These are phyloP conservation scores for Trypanosoma brucei DNA, from an alignment of 208 protist genomes.

Conservation along the genomic window DNA sequence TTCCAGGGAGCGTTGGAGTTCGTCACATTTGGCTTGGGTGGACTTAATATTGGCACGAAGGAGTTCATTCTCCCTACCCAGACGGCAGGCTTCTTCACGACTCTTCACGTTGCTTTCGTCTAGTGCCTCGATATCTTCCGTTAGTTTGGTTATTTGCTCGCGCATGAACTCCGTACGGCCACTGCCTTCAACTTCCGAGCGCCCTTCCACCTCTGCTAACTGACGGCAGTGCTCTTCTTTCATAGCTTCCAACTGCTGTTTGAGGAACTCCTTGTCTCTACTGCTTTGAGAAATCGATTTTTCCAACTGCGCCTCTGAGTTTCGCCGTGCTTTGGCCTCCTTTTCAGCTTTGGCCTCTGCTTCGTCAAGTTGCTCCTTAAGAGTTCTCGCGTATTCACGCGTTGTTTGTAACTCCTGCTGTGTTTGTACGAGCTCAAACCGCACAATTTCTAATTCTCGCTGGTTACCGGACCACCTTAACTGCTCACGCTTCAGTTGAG, in stretches of 20 bases:
- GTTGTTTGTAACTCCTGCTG: constrained; percentile 64
- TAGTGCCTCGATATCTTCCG: constrained; percentile 20
- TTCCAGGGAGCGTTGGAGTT: constrained; percentile 11
- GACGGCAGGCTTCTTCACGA: constrained; percentile 22
- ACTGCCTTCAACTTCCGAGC: constrained; percentile 54
- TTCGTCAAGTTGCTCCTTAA: constrained; percentile 55
- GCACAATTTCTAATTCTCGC: constrained; percentile 70
- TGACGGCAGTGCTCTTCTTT: constrained; percentile 45
- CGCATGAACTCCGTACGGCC: constrained; percentile 52
- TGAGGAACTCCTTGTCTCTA: constrained; percentile 66
- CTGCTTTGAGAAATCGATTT: constrained; percentile 21
- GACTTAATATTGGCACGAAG: constrained; percentile 9
- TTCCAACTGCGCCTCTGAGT: constrained; percentile 29
- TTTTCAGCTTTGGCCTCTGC: constrained; percentile 39
- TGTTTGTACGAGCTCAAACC: constrained; percentile 64
- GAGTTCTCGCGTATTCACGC: constrained; percentile 32
- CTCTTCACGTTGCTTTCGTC: constrained; percentile 31
- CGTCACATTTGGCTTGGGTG: constrained; percentile 18
- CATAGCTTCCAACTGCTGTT: constrained; percentile 55
- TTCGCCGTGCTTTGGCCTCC: constrained; percentile 44
- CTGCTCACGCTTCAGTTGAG: constrained; percentile 71
- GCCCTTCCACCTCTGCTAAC: constrained; percentile 48
- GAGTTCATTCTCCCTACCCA: constrained; percentile 20
- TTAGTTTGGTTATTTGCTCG: constrained; percentile 39
- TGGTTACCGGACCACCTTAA: constrained; percentile 70